Evolutionary conservation across 2,329 filamentous ascomycete species (phyloP), one percentile per base, ranked within the genome.

Genomic region (Beauveria sp.): DNA sequence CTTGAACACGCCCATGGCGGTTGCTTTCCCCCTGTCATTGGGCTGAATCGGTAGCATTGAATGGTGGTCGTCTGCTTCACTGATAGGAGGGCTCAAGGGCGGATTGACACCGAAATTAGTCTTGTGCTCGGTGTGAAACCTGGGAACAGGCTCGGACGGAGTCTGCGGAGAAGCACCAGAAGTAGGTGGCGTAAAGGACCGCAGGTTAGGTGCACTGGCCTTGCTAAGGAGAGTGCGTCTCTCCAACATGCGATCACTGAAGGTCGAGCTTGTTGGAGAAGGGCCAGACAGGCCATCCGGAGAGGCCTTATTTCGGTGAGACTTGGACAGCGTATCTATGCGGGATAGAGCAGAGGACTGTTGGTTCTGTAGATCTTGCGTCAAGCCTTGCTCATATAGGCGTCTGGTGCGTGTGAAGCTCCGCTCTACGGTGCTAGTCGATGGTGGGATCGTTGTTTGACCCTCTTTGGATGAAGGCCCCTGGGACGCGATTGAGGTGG

Each of bases 361-460:
- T 66, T 95, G 88, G 61, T 93, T 90, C 55, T 93, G 88, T 14
- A 90, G 80, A 64, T 95, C 88, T 68, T 93, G 88, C 55, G 87
- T 89, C 18, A 96, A 78, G 0, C 89, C 88, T 65, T 91, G 90
- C 65, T 96, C 93, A 69, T 96, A 97, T 1, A 96, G 78, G 50
- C 91, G 82, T 58, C 89, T 84, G 1, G 84, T 83, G 65, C 93
- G 89, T 1, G 86, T 88, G 4, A 87, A 83, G 45, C 80, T 85
- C 59, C 88, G 83, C 61, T 91, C 88, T n/a, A 73, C 72, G 6
- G 77, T 72, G 46, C 68, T 70, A 3, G 75, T 67, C 1, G 76
- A 76, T 40, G 50, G 38, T 14, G 50, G 55, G 54, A 54, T 70
- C 10, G 73, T 68, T 1, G 79, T 72, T 40, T 80, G 79, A 67